Percentiles rank a stretch among this genome's conserved stretches.
Conservation (phyloP, 345 rosid species). For the Diplotaxis tenuifolia region DNA sequence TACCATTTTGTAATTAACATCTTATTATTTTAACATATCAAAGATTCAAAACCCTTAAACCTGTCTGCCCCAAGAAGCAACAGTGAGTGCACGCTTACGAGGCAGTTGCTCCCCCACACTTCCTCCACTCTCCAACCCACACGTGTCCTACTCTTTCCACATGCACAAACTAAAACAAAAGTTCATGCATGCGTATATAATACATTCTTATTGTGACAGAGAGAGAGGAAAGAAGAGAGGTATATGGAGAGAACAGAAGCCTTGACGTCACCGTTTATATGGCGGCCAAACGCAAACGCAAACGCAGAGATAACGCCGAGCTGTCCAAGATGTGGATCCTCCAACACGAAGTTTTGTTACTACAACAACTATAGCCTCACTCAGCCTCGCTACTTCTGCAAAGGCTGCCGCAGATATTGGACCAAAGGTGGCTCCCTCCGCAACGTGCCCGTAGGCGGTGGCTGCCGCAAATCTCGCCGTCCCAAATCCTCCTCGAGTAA, state of each 20-base stretch:
- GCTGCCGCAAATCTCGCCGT: slow-evolving; percentile 40
- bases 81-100: slow-evolving; percentile 36
- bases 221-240: slow-evolving; percentile 4
- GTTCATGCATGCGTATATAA: slow-evolving; percentile 40
- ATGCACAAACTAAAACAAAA: slow-evolving; percentile 19
- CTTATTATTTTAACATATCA: slow-evolving; percentile 5
- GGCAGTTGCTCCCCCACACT: slow-evolving; percentile 34
- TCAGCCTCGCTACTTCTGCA: slow-evolving; percentile 42
- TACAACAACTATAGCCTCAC: slow-evolving; percentile 42
- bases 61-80: slow-evolving; percentile 36
- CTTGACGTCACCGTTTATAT: slow-evolving; percentile 29
- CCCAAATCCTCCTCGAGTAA: slow-evolving; percentile 33
- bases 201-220: slow-evolving; percentile 7
- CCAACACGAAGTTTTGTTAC: slow-evolving; percentile 40
- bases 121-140: slow-evolving; percentile 30
- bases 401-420: slow-evolving; percentile 41
- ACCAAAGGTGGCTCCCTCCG: slow-evolving; percentile 39
- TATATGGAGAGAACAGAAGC: slow-evolving; percentile 39
- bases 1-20: slow-evolving; percentile 1
- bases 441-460: slow-evolving; percentile 39
- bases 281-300: slow-evolving; percentile 38
- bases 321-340: slow-evolving; percentile 41
- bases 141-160: slow-evolving; percentile 32
- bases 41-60: slow-evolving; percentile 30
- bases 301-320: slow-evolving; percentile 37